phyloP scores from a whole-genome alignment of 2,329 filamentous ascomycete genomes.

The Erysiphe pisi region DNA sequence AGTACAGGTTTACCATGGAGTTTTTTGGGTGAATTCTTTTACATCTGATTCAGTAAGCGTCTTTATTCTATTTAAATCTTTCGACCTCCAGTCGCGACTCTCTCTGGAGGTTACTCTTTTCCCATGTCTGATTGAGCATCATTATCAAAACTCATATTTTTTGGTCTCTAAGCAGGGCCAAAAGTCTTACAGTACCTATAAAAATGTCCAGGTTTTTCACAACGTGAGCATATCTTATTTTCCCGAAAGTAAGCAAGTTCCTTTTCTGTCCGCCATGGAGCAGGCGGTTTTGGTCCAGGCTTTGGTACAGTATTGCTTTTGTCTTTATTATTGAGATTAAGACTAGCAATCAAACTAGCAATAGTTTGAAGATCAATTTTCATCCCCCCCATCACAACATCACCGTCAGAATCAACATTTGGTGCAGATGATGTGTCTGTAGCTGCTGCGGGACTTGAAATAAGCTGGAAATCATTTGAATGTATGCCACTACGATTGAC shows the following conservation, averaged over 20 bases:
- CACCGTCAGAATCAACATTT: background rate
- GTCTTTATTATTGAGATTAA: background rate
- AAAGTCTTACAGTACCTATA: background rate
- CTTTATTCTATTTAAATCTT: background rate
- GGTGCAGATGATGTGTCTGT: background rate
- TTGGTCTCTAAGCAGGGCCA: constrained; percentile 6
- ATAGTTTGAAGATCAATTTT: background rate
- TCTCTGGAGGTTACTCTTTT: constrained; percentile 24
- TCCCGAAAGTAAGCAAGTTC: background rate
- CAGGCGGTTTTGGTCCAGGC: background rate
- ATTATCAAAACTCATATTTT: background rate
- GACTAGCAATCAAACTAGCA: background rate
- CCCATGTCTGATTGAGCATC: background rate
- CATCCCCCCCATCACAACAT: background rate
- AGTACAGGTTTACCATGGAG: background rate
- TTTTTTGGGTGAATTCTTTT: background rate
- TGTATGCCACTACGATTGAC: background rate
- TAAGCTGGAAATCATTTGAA: background rate
- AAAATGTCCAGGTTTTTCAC: background rate
- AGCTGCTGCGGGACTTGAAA: background rate
- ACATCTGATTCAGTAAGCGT: background rate
- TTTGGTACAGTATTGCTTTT: background rate
- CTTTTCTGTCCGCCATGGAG: background rate
- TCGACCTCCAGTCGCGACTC: background rate
- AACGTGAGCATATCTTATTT: background rate